phyloP scores from a whole-genome alignment of 139 green algal genomes.

The Picochlorum sp. region DNA sequence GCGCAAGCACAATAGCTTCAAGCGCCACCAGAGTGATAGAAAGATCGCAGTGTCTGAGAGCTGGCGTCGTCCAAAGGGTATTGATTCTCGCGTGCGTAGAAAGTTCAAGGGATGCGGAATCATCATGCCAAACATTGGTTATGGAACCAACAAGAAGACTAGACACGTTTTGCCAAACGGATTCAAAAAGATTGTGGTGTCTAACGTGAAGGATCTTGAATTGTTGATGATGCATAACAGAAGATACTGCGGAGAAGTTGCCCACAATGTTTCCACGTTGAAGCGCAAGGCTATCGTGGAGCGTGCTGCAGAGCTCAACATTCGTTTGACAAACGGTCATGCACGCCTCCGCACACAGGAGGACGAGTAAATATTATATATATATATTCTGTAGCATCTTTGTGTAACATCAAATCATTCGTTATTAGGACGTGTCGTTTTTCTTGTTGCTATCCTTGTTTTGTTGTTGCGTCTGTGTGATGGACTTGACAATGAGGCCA shows the following conservation, averaged over 20 bases:
- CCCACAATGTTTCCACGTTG: slow-evolving; percentile 86
- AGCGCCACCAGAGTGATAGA: slow-evolving; percentile 80
- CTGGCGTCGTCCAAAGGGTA: slow-evolving; percentile 95
- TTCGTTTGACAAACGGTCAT: slow-evolving; percentile 79
- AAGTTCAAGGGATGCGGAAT: slow-evolving; percentile 93
- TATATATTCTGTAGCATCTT: slow-evolving; percentile 6
- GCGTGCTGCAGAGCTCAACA: slow-evolving; percentile 83
- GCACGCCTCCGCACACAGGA: slow-evolving; percentile 90
- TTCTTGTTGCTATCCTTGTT: slow-evolving; percentile 6
- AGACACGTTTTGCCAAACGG: slow-evolving; percentile 82
- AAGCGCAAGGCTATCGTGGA: slow-evolving; percentile 97
- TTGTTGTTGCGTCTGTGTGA: not conserved
- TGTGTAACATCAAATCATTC: slow-evolving; percentile 10
- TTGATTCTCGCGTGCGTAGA: slow-evolving; percentile 85
- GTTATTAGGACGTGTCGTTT: not conserved
- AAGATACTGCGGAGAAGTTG: slow-evolving; percentile 84
- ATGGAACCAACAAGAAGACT: slow-evolving; percentile 91
- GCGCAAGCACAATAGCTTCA: slow-evolving; percentile 64
- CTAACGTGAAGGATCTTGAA: slow-evolving; percentile 92
- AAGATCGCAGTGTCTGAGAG: slow-evolving; percentile 73
- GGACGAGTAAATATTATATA: slow-evolving; percentile 69
- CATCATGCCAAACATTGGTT: slow-evolving; percentile 93
- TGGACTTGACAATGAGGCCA: slow-evolving; percentile 14
- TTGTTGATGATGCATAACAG: slow-evolving; percentile 99
- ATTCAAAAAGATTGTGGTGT: slow-evolving; percentile 84